Percentiles rank a stretch among this genome's conserved stretches.
Conservation (phyloP, 1,139 yeast species). For the Suhomyces anneliseae region DNA sequence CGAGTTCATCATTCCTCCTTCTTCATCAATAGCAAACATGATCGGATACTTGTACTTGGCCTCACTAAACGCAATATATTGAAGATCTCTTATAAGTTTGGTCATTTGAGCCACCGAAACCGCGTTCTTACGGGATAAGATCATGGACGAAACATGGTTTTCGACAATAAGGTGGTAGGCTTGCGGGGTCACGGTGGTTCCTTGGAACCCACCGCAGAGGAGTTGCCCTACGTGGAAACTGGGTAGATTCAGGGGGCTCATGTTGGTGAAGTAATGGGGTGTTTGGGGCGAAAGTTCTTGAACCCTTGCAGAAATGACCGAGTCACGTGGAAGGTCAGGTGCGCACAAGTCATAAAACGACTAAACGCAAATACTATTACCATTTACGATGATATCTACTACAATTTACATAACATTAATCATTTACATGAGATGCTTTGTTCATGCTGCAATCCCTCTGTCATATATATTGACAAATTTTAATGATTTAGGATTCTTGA, state of each 20-base stretch:
- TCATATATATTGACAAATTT: too few species aligned
- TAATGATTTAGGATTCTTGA: too few species aligned
- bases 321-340: not conserved
- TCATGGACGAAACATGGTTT: conserved; percentile 57
- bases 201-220: conserved; percentile 64
- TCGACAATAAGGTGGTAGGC: conserved; percentile 55
- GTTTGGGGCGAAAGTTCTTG: not conserved
- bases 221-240: conserved; percentile 48
- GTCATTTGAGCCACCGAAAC: conserved; percentile 52
- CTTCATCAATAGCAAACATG: conserved; percentile 40
- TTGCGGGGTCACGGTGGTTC: conserved; percentile 56
- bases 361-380: too few species aligned
- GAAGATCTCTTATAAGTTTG: conserved; percentile 53
- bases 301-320: not conserved
- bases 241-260: conserved; percentile 10
- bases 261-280: not conserved
- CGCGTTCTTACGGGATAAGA: conserved; percentile 57
- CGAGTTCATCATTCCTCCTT: conserved; percentile 51
- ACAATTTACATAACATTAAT: too few species aligned
- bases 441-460: too few species aligned
- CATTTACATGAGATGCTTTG: too few species aligned
- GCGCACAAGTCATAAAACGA: too few species aligned
- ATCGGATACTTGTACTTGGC: conserved; percentile 57
- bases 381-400: too few species aligned
- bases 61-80: conserved; percentile 51